Evolutionary conservation across 176 grass and related monocot genomes (phyloP).

Genomic region (Carex kokanica): DNA sequence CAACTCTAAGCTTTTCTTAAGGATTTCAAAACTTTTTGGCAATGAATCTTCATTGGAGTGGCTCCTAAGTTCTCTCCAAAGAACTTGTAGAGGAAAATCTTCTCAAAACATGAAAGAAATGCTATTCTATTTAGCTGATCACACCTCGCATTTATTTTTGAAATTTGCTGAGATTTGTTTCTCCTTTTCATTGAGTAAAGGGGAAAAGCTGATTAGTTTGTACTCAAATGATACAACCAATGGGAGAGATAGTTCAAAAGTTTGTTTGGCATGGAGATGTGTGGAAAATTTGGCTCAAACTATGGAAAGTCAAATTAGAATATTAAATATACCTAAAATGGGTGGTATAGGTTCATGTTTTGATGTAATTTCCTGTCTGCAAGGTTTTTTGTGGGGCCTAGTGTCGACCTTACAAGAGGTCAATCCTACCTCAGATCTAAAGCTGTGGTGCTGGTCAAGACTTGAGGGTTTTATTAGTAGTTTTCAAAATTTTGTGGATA

Average conservation of each 20-base stretch:
- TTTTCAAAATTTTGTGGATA: constrained; percentile 68
- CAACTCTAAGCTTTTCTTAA: constrained; percentile 37
- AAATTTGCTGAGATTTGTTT: constrained; percentile 48
- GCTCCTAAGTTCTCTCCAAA: constrained; percentile 66
- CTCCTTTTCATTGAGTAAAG: constrained; percentile 37
- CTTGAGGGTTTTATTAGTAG: constrained; percentile 50
- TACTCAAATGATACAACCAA: constrained; percentile 21
- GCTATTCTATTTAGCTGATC: constrained; percentile 62
- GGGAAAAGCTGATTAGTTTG: constrained; percentile 35
- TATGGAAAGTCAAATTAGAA: constrained; percentile 65
- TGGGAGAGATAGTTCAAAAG: constrained; percentile 24
- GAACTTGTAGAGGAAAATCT: constrained; percentile 43
- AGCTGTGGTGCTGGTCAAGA: constrained; percentile 48
- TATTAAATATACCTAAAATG: constrained; percentile 33
- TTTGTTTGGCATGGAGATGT: constrained; percentile 39
- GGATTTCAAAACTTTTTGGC: constrained; percentile 38
- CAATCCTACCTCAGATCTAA: constrained; percentile 28
- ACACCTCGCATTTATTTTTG: constrained; percentile 75
- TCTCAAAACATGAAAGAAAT: constrained; percentile 44
- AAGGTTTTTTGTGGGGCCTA: constrained; percentile 82
- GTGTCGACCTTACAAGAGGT: constrained; percentile 49
- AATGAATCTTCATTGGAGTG: constrained; percentile 45
- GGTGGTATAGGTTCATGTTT: constrained; percentile 49
- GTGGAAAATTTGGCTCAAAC: constrained; percentile 55
- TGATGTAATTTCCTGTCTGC: constrained; percentile 63